phyloP scores from a whole-genome alignment of 2,329 filamentous ascomycete species.

The Lecanicillium sp. region DNA sequence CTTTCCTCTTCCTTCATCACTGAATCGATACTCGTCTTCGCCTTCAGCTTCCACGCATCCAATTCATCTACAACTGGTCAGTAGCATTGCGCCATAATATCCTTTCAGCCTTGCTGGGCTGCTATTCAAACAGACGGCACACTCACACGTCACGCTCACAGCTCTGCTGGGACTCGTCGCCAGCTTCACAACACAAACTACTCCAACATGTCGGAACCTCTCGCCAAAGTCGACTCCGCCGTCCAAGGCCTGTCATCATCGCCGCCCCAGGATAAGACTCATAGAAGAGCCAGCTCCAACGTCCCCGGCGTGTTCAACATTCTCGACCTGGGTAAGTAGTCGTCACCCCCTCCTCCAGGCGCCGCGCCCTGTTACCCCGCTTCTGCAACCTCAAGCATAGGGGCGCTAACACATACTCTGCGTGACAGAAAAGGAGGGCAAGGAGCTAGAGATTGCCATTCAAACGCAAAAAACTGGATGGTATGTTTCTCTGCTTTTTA shows the following conservation, averaged over 20 bases:
- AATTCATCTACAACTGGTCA: constrained; percentile 6
- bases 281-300: constrained; percentile 67
- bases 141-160: constrained; percentile 7
- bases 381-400: background rate
- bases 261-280: constrained; percentile 59
- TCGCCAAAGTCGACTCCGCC: constrained; percentile 88
- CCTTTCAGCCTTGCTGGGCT: background rate
- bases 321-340: constrained; percentile 71
- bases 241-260: constrained; percentile 70
- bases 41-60: constrained; percentile 17
- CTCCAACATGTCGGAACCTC: constrained; percentile 43
- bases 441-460: constrained; percentile 64
- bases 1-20: constrained; percentile 23
- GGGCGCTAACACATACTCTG: background rate
- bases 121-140: background rate
- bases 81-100: background rate
- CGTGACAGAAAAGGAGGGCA: constrained; percentile 62
- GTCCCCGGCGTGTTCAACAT: constrained; percentile 67
- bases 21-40: constrained; percentile 16
- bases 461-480: constrained; percentile 87
- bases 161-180: constrained; percentile 3
- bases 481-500: constrained; percentile 52
- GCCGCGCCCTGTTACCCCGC: constrained; percentile 6
- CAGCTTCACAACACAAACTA: constrained; percentile 17
- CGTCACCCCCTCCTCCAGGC: background rate